A percentile compares a stretch with the other conserved stretches of the same genome.
phyloP scores from a whole-genome alignment of 345 rosid genomes.

The Arabidopsis arenosa region DNA sequence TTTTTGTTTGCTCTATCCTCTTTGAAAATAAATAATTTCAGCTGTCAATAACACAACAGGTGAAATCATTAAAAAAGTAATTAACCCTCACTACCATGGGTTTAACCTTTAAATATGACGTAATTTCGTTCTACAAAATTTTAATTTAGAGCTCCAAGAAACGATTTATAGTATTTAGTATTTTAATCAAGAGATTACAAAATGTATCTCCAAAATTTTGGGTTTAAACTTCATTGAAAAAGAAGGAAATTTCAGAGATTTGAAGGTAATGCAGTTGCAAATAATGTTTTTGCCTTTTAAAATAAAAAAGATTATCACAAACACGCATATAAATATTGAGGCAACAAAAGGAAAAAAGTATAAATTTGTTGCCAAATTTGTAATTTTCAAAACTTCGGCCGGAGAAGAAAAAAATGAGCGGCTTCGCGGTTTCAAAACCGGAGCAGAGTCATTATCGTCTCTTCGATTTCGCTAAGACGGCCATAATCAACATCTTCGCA shows the following conservation, averaged over 20 bases:
- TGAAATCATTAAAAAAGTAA: background rate
- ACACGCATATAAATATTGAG: background rate
- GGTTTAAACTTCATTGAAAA: background rate
- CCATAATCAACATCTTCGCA: constrained; percentile 81
- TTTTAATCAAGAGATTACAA: background rate
- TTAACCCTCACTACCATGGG: background rate
- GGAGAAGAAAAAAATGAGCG: constrained; percentile 53
- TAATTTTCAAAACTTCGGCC: background rate
- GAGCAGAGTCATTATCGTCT: constrained; percentile 85
- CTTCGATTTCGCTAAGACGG: constrained; percentile 80
- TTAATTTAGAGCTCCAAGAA: background rate
- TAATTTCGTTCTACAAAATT: background rate
- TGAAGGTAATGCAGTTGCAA: background rate
- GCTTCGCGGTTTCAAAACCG: constrained; percentile 50
- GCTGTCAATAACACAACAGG: constrained; percentile 24
- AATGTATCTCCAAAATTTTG: background rate
- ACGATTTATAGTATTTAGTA: background rate
- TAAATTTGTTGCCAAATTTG: constrained; percentile 16
- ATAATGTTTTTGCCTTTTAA: no score
- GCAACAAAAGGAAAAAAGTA: background rate
- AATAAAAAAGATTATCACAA: no score
- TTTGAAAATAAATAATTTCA: constrained; percentile 29
- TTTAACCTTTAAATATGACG: background rate
- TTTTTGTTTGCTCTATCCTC: constrained; percentile 19
- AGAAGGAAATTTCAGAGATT: background rate